Base-by-base conservation (phyloP, 2,329 filamentous ascomycete species). In the Fusarium chaquense region DNA sequence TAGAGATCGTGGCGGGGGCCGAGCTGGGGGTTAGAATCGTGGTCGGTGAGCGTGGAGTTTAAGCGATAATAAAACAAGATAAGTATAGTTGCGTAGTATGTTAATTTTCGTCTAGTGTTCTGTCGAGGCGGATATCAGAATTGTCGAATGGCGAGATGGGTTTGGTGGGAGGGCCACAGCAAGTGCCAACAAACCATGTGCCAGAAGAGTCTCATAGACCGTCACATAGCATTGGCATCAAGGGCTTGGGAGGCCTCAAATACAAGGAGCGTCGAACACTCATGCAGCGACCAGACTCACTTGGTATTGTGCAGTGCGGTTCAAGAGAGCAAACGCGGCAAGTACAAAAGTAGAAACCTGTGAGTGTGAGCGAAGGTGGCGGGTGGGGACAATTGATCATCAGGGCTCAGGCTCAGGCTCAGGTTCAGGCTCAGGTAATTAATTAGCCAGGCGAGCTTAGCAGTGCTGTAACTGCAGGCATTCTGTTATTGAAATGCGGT, bases 331-430 rank as follows among this genome's bases (percentile, higher is more conserved):
- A 58, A 41, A 40, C 24, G 33, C 30, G 36, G 47, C 51, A 52
- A 57, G 50, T 55, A 50, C 52, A 41, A 52, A 52, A 40, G 13
- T 36, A 52, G 49, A 52, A 52, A 40, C 24, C 22, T 30, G 24
- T 24, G 49, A 52, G 49, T 51, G 50, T 47, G 47, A 55, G 41
- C 55, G 36, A 69, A 22, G 52, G 57, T 44, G 51, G 66, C 58
- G 58, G 54, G 62, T 70, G 67, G 67, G 46, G 67, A 70, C 52
- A 46, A 47, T 26, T 52, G 55, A 49, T 56, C 51, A 47, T 59
- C 66, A 65, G 69, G 69, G 69, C 66, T 67, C 66, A 71, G 28
- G 16, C 40, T 58, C 57, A 52, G 69, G 69, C 65, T 67, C 65
- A 71, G 32, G 24, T 7, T 26, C 24, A 26, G 24, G 18, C 43